Evolutionary conservation across 306 rosid genomes (phyloP).

Genomic region (Trifolium repens): DNA sequence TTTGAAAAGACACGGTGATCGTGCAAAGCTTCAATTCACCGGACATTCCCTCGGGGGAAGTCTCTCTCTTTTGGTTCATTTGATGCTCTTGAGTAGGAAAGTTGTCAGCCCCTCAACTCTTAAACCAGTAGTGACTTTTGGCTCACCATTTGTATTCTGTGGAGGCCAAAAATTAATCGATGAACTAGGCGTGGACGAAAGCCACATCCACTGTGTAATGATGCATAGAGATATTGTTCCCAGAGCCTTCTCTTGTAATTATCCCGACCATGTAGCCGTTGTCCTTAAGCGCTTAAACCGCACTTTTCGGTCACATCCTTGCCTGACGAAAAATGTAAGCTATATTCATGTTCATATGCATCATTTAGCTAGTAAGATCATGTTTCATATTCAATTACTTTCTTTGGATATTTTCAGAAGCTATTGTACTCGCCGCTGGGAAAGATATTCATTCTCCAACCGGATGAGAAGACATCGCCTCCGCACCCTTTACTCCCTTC

Average conservation of each 20-base stretch:
- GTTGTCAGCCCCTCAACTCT: constrained; percentile 67
- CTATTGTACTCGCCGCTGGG: constrained; percentile 80
- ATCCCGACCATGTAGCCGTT: constrained; percentile 73
- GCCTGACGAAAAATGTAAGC: constrained; percentile 73
- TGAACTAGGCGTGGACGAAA: constrained; percentile 70
- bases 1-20: constrained; percentile 63
- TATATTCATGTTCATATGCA: not conserved
- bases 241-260: constrained; percentile 93
- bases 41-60: constrained; percentile 99
- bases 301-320: constrained; percentile 78
- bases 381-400: not conserved
- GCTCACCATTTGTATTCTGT: constrained; percentile 93
- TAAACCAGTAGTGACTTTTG: constrained; percentile 83
- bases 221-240: constrained; percentile 99
- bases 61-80: constrained; percentile 83
- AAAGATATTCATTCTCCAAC: constrained; percentile 80
- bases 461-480: constrained; percentile 80
- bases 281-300: constrained; percentile 76
- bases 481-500: constrained; percentile 77
- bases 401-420: constrained; percentile 55
- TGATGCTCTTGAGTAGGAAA: constrained; percentile 74
- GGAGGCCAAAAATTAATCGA: constrained; percentile 73
- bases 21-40: constrained; percentile 80
- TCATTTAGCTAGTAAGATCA: not conserved
- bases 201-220: constrained; percentile 68